These are phyloP conservation scores for Wickerhamomyces chambardii DNA, from an alignment of 805 yeast species.

Conservation along the genomic window DNA sequence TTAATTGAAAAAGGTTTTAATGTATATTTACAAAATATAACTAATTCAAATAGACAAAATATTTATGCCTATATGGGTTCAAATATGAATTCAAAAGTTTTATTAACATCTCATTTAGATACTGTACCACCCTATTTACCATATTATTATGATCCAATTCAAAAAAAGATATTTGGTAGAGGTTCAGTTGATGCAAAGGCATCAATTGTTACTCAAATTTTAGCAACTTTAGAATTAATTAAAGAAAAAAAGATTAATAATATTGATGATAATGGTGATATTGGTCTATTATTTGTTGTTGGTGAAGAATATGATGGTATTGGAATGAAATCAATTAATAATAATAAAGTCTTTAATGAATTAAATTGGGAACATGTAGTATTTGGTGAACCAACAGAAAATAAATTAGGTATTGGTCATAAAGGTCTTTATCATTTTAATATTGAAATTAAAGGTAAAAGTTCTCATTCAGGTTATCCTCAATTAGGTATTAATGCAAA, in stretches of 20 bases:
- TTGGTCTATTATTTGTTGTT: conserved; percentile 52
- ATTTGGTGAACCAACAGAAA: conserved; percentile 73
- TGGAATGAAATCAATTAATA: conserved; percentile 46
- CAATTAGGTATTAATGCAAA: conserved; percentile 58
- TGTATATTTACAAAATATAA: conserved; percentile 35
- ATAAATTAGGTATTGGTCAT: conserved; percentile 61
- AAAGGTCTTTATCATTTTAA: conserved; percentile 44
- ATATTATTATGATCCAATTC: conserved; percentile 24
- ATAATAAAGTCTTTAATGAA: conserved; percentile 10
- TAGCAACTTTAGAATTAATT: conserved; percentile 40
- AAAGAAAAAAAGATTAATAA: conserved; percentile 27
- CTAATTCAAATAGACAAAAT: conserved; percentile 29
- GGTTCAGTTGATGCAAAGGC: conserved; percentile 70
- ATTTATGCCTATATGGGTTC: conserved; percentile 51
- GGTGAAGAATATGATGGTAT: conserved; percentile 62
- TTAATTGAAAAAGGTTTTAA: conserved; percentile 31
- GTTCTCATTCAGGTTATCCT: conserved; percentile 67
- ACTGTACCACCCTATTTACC: conserved; percentile 63
- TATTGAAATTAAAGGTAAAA: conserved; percentile 40
- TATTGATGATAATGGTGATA: conserved; percentile 58
- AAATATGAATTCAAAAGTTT: conserved; percentile 30
- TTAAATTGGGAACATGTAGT: conserved; percentile 50
- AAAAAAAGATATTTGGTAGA: conserved; percentile 51
- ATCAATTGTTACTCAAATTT: conserved; percentile 54
- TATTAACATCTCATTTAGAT: conserved; percentile 59